Base-by-base conservation (phyloP, 164 flowering plant genomes). In the Euptelea pleiosperma region DNA sequence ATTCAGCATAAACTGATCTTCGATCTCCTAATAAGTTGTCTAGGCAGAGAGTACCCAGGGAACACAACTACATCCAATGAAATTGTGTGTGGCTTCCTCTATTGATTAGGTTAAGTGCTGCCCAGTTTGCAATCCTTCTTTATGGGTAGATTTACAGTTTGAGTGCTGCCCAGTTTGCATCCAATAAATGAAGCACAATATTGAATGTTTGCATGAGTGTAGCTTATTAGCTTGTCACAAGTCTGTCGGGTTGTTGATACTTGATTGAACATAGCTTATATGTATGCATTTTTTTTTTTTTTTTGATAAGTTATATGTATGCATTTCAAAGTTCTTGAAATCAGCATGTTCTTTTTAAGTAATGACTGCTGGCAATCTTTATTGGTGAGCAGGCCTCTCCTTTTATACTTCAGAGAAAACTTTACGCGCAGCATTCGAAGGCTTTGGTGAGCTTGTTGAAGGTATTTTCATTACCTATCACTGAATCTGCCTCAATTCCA, bases 331-430 rank as follows among this genome's bases (percentile, higher is more conserved):
- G 7, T 29, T 49, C 22, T 49, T 2, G 18, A 16, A 33, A 29
- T 16, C 34, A 29, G 29, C 21, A 3, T 2, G n/a, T 47, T 41
- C 6, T 3, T 22, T 52, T 14, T 55, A 37, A 46, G 40, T 5
- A 25, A 14, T 15, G n/a, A 60, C n/a, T 4, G 9, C 43, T 16
- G 12, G 26, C 12, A 35, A 24, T 24, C 3, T 53, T n/a, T 65
- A 12, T 62, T 58, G 60, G 6, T 61, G 7, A 26, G 43, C 73
- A 92, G 98, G 98, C 22, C 78, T 89, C 39, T 89, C 98, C 22
- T 92, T 89, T 69, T 89, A 92, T 61, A 92, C 98, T 26, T 87
- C 98, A 14, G 98, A 89, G 82, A 92, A 92, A 69, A 92, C 98
- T 12, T 66, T 92, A 53, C 86, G 90, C 35, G 87, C 89, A 22